A percentile compares a stretch with the other conserved stretches of the same genome.
Evolutionary conservation across 768 basidiomycete genomes (phyloP).

Genomic region (Rhizopogon vinicolor): DNA sequence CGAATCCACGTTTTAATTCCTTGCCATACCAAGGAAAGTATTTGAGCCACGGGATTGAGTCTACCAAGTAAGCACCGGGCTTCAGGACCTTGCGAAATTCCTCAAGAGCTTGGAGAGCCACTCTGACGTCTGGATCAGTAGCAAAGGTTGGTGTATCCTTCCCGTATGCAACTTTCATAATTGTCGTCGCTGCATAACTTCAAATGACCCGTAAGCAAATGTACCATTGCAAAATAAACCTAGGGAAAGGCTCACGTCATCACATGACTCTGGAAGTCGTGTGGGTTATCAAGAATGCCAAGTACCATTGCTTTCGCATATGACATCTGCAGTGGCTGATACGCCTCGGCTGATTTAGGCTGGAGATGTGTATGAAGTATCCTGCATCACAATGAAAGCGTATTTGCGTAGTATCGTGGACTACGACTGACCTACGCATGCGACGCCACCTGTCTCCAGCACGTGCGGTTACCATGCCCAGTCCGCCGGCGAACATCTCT

Average conservation of each 20-base stretch:
- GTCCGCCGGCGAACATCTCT: constrained; percentile 47
- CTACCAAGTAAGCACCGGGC: constrained; percentile 23
- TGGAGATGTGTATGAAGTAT: constrained; percentile 45
- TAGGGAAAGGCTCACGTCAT: constrained; percentile 22
- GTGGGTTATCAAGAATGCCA: constrained; percentile 16
- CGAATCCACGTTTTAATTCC: constrained; percentile 46
- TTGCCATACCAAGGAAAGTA: constrained; percentile 53
- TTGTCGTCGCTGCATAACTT: constrained; percentile 7
- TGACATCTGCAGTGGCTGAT: constrained; percentile 38
- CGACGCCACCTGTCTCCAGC: constrained; percentile 49
- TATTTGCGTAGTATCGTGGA: too few species aligned
- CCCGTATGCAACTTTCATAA: constrained; percentile 8
- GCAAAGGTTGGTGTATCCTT: constrained; percentile 3
- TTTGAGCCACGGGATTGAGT: constrained; percentile 21
- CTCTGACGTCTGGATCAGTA: constrained; percentile 4
- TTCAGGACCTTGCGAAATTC: constrained; percentile 19
- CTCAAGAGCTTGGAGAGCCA: constrained; percentile 13
- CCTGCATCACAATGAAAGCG: too few species aligned
- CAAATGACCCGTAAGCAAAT: background rate
- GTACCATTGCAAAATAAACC: too few species aligned
- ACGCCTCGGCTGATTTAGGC: constrained; percentile 37
- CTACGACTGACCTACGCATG: constrained; percentile 42
- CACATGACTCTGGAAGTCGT: constrained; percentile 20
- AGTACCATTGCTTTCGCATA: constrained; percentile 11
- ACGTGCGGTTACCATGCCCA: constrained; percentile 45